Evolutionary conservation across 1,284 basidiomycete genomes (phyloP).

Genomic region (Apiotrichum sp.): DNA sequence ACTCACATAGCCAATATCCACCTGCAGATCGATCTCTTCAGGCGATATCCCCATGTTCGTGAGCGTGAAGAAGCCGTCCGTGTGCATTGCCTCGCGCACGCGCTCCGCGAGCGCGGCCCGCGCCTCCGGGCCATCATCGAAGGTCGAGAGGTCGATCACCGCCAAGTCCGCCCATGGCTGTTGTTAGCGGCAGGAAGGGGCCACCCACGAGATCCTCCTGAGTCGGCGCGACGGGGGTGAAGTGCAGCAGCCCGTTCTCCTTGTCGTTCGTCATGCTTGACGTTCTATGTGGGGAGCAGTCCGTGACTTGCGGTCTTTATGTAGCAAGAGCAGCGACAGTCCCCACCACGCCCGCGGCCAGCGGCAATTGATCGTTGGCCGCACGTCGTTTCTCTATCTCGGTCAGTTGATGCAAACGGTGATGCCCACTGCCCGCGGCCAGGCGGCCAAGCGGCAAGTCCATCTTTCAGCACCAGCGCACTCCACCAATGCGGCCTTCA

Average conservation of each 20-base stretch:
- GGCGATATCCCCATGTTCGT: conserved; percentile 13
- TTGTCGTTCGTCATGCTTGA: not conserved
- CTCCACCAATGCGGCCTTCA: too few species aligned
- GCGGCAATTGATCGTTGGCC: too few species aligned
- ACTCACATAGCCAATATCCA: conserved; percentile 24
- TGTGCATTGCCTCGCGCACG: conserved; percentile 18
- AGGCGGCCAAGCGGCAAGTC: too few species aligned
- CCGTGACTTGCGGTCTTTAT: too few species aligned
- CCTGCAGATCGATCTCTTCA: conserved; percentile 19
- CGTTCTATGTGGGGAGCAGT: too few species aligned
- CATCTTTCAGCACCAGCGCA: too few species aligned
- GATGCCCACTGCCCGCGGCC: too few species aligned
- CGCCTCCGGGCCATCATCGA: conserved; percentile 10
- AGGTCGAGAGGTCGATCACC: conserved; percentile 18
- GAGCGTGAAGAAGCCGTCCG: conserved; percentile 22
- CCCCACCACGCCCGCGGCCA: too few species aligned
- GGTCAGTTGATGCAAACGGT: too few species aligned
- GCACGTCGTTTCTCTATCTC: too few species aligned
- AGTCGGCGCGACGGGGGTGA: conserved; percentile 6
- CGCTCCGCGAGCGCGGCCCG: conserved; percentile 9
- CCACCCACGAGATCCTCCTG: conserved; percentile 4
- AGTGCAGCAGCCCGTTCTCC: conserved; percentile 8
- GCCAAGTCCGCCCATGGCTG: conserved; percentile 22
- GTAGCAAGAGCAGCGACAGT: too few species aligned
- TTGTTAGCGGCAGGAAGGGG: not conserved